Evolutionary conservation across 192 early-diverging fungal species (phyloP), one percentile per base, ranked within the genome.

Genomic region (Coemansia sp.): DNA sequence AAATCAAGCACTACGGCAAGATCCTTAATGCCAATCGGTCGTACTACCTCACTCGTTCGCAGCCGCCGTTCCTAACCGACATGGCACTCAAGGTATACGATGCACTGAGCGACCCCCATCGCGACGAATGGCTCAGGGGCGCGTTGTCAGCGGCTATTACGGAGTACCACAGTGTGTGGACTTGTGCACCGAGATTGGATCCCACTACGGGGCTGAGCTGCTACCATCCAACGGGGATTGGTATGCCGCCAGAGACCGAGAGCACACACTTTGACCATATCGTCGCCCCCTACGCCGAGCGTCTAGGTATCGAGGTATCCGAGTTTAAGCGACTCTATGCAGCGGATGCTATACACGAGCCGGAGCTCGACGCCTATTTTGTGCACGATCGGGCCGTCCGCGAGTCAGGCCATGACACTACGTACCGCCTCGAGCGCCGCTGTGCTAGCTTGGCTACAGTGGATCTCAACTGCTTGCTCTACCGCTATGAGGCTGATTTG

Each of bases 241-340:
- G 97, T 33, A 94, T 99, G 83, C 97, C 97, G 43, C 97, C 97
- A 0, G 97, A 99, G 83, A 99, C 97, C 2, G 97, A 99, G 80
- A 84, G 88, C 33, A 88, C 89, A 20, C 93, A 94, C 66, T 94
- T 94, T 80, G 89, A 92, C 76, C 92, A 95, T 70, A 87, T 91
- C 1, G 83, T 96, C 51, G 82, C 88, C 69, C 93, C 93, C 1
- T 96, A 84, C 70, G 94, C 95, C 28, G 74, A 83, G 21, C 77
- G 77, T 7, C 72, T 83, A 56, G 88, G 89, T 34, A 59, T 95
- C 26, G 63, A 76, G 42, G 83, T 95, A 26, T 83, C 85, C 11
- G 88, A 90, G 65, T 97, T 89, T 79, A 90, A 88, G 78, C 42
- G 72, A 3, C 67, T 85, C 65, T 99, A 99, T 74, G 85, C 85